A percentile compares a stretch with the other conserved stretches of the same genome.
Evolutionary conservation across 2,329 filamentous ascomycete species (phyloP).

Genomic region (Aurifilum marmelostoma): DNA sequence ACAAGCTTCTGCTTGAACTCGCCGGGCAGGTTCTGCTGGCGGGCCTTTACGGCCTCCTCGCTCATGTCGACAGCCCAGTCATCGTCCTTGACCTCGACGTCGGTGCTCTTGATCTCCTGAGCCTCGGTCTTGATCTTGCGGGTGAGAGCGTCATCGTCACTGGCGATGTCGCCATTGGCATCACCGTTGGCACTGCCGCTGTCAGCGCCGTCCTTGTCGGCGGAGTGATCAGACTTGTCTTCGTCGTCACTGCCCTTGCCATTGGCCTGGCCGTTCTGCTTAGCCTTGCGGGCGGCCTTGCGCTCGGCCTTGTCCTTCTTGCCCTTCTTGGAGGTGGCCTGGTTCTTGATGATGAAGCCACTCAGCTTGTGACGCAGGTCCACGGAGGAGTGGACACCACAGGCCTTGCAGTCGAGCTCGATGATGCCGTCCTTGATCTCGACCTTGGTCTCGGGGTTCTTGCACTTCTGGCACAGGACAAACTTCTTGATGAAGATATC

Average conservation of each 20-base stretch:
- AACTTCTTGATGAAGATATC: constrained; percentile 99
- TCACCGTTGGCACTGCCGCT: constrained; percentile 56
- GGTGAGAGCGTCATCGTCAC: constrained; percentile 79
- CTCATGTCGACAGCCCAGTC: constrained; percentile 98
- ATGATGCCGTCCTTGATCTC: constrained; percentile 93
- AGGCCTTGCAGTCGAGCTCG: constrained; percentile 96
- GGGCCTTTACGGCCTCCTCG: constrained; percentile 91
- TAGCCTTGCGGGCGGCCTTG: constrained; percentile 90
- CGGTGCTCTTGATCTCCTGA: constrained; percentile 50
- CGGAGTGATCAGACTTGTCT: constrained; percentile 55
- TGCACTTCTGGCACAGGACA: constrained; percentile 99
- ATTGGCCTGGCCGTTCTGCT: constrained; percentile 70
- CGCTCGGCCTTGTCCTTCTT: constrained; percentile 96
- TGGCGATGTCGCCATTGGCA: constrained; percentile 68
- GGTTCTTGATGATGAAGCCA: constrained; percentile 86
- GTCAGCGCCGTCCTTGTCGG: constrained; percentile 52
- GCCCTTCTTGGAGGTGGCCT: constrained; percentile 83
- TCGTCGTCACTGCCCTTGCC: constrained; percentile 58
- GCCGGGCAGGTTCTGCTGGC: constrained; percentile 87
- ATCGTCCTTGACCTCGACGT: constrained; percentile 71
- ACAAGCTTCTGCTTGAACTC: constrained; percentile 93
- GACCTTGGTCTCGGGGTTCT: constrained; percentile 98
- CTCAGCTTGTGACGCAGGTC: constrained; percentile 94
- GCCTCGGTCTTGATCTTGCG: constrained; percentile 74
- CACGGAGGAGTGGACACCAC: constrained; percentile 88